These are phyloP conservation scores for Micromonas pusilla DNA, from an alignment of 139 green algal genomes.

Conservation along the genomic window DNA sequence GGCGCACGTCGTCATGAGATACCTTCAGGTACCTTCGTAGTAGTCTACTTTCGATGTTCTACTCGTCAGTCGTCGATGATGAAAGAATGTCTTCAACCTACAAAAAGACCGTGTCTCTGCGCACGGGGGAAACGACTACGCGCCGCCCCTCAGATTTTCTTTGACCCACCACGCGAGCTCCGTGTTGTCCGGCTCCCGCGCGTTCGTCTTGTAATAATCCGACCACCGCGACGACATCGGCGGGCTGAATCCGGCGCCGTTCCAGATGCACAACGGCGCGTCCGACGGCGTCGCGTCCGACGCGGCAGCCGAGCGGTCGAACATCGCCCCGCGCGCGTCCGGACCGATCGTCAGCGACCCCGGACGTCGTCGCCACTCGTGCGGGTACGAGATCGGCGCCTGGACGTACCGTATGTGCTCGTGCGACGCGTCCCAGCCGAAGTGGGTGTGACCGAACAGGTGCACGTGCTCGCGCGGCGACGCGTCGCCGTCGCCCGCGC, in stretches of 20 bases:
- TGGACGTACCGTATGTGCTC: slow-evolving; percentile 61
- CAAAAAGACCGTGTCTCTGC: too few relatives aligned
- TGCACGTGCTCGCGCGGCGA: slow-evolving; percentile 33
- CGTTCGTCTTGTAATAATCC: neutral
- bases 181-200: neutral
- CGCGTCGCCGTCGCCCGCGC: neutral
- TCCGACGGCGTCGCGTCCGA: neutral
- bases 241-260: neutral
- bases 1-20: too few relatives aligned
- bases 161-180: neutral
- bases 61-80: too few relatives aligned
- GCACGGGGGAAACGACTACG: too few relatives aligned
- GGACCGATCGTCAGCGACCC: neutral
- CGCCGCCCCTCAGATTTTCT: too few relatives aligned
- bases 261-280: neutral
- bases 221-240: neutral
- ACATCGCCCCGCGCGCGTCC: neutral
- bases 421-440: slow-evolving; percentile 59
- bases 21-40: too few relatives aligned
- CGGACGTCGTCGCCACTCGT: slow-evolving; percentile 46
- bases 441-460: slow-evolving; percentile 76
- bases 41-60: too few relatives aligned
- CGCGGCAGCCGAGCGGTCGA: neutral
- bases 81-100: too few relatives aligned
- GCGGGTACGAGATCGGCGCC: slow-evolving; percentile 57